Percentiles rank a stretch among this genome's conserved stretches.
Evolutionary conservation across 2,329 filamentous ascomycete species (phyloP).

Genomic region (Calonectria multiphialidica): DNA sequence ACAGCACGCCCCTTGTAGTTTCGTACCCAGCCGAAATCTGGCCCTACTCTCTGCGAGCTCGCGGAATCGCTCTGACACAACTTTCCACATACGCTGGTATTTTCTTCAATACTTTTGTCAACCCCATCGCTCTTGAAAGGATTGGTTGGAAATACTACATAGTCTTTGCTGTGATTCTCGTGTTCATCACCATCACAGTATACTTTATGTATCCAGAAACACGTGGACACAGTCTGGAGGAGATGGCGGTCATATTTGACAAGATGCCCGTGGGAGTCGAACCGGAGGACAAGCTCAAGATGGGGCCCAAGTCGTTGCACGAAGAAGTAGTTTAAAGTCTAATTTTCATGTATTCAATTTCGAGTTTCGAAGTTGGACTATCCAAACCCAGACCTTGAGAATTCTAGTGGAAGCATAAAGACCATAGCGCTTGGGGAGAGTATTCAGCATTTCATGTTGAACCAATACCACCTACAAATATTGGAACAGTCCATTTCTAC

Average conservation of each 20-base stretch:
- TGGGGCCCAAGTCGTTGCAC: not conserved
- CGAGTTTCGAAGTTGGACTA: too few species aligned
- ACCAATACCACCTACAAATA: too few species aligned
- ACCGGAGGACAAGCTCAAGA: not conserved
- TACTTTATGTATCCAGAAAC: slow-evolving; percentile 34
- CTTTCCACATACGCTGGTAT: slow-evolving; percentile 16
- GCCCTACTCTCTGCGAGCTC: slow-evolving; percentile 30
- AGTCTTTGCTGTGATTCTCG: slow-evolving; percentile 22
- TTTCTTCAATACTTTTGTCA: slow-evolving; percentile 28
- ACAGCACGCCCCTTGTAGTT: slow-evolving; percentile 18
- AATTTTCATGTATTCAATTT: not conserved
- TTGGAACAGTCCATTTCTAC: too few species aligned
- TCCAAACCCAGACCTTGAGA: too few species aligned
- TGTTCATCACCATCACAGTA: slow-evolving; percentile 21
- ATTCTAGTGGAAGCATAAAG: too few species aligned
- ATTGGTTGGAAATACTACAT: slow-evolving; percentile 36
- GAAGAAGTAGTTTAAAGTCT: not conserved
- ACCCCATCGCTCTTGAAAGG: slow-evolving; percentile 24
- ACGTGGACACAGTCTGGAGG: slow-evolving; percentile 27
- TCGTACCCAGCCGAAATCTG: slow-evolving; percentile 42
- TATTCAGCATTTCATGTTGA: too few species aligned
- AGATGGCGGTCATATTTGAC: slow-evolving; percentile 33
- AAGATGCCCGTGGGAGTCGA: not conserved
- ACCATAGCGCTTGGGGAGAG: too few species aligned
- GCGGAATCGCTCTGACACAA: slow-evolving; percentile 23